Base-by-base conservation (phyloP, 352 stramenopile genomes). In the Aphanomyces stellatus region DNA sequence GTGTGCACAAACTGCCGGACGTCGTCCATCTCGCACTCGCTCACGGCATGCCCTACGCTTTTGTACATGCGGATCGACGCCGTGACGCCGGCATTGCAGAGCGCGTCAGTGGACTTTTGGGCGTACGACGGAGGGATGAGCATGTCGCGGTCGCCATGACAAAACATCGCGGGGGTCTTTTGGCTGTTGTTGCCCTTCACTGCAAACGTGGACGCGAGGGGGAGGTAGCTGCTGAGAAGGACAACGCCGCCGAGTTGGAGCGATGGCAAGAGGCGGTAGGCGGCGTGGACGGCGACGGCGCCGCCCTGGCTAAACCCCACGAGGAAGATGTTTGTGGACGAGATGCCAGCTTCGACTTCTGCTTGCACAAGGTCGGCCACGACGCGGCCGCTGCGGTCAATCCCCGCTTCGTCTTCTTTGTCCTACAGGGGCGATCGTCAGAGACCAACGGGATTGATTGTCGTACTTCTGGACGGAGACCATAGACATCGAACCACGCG, bases 251-350 rank as follows among this genome's bases (percentile, higher is more conserved):
- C 69, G 15, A 73, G 30, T 4, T 30, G 68, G 25, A 63, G 63
- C 0, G 35, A n/a, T n/a, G n/a, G n/a, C 22, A 64, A 34, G 19
- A 51, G 19, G 33, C 55, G 55, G n/a, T 51, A 64, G 35, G 15
- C 28, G 10, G 55, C 51, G 37, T 64, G 55, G 31, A 93, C 63
- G 30, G 69, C 76, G 17, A 95, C 33, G 5, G 85, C 84, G 11
- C 80, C 88, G 30, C 88, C 88, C 73, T 96, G 88, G 30, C 65
- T 81, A 66, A 96, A 96, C 35, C 88, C 88, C 17, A 75, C 81
- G 30, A 96, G 63, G 4, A 89, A 74, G 63, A 94, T 88, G 2
- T 77, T 76, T 49, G 56, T 72, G 53, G 82, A 85, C 0, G 80
- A 75, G 10, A 94, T 72, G 35, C 65, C 65, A 7, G 8, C 3